These are phyloP conservation scores for Protomyces arabidopsidicola DNA, from an alignment of 1,139 yeast genomes.

Conservation along the genomic window DNA sequence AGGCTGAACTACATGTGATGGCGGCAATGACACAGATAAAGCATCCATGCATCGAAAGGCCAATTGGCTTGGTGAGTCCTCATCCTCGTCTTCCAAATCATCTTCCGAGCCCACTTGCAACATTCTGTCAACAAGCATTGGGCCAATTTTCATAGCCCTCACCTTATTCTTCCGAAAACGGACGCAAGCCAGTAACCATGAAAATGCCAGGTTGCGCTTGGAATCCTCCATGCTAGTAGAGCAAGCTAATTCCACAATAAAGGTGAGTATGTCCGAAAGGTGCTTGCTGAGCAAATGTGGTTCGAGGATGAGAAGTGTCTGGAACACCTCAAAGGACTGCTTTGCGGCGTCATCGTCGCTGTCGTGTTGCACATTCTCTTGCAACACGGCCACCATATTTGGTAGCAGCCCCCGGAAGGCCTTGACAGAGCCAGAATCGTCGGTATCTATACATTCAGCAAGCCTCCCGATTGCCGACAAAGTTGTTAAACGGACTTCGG, in stretches of 20 bases:
- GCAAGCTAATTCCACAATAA: slow-evolving; percentile 62
- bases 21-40: slow-evolving; percentile 80
- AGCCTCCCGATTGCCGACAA: slow-evolving; percentile 77
- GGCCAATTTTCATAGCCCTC: slow-evolving; percentile 67
- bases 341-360: slow-evolving; percentile 66
- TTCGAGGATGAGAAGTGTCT: slow-evolving; percentile 71
- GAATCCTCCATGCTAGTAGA: slow-evolving; percentile 71
- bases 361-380: slow-evolving; percentile 55
- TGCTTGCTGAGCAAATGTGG: slow-evolving; percentile 73
- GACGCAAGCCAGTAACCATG: slow-evolving; percentile 77
- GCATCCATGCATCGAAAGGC: slow-evolving; percentile 77
- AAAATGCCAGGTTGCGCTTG: slow-evolving; percentile 75
- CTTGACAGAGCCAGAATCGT: slow-evolving; percentile 49
- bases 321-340: slow-evolving; percentile 79
- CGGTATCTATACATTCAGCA: slow-evolving; percentile 60
- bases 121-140: slow-evolving; percentile 68
- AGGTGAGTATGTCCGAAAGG: slow-evolving; percentile 61
- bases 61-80: slow-evolving; percentile 69
- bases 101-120: slow-evolving; percentile 77
- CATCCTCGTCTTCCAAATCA: slow-evolving; percentile 71
- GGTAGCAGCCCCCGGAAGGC: slow-evolving; percentile 70
- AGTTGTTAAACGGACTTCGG: slow-evolving; percentile 75
- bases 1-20: slow-evolving; percentile 82
- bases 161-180: slow-evolving; percentile 45
- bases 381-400: slow-evolving; percentile 72